These are phyloP conservation scores for Fusarium anthophilum DNA, from an alignment of 2,329 filamentous ascomycete genomes.

Conservation along the genomic window DNA sequence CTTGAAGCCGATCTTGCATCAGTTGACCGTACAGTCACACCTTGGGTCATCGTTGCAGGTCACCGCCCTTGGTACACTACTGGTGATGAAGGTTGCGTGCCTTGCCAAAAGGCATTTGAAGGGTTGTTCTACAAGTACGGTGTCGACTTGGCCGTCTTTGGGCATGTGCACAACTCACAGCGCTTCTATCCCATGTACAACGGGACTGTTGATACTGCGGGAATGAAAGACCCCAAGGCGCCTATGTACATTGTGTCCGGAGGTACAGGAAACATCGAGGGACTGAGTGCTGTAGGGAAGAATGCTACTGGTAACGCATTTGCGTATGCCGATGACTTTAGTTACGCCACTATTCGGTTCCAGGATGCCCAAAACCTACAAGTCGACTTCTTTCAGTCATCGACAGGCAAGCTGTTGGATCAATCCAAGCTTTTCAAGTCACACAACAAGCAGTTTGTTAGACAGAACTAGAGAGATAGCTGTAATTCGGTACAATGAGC, in stretches of 20 bases:
- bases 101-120: slow-evolving; percentile 25
- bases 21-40: slow-evolving; percentile 64
- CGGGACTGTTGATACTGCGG: slow-evolving; percentile 5
- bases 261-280: slow-evolving; percentile 20
- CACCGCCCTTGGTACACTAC: slow-evolving; percentile 61
- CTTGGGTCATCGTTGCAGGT: slow-evolving; percentile 52
- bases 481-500: accelerated
- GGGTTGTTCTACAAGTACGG: slow-evolving; percentile 18
- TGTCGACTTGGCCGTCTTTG: slow-evolving; percentile 15
- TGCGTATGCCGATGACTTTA: slow-evolving; percentile 24
- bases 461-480: background rate
- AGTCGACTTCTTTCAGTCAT: slow-evolving; percentile 9
- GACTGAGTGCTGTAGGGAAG: slow-evolving; percentile 1
- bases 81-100: slow-evolving; percentile 32
- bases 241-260: slow-evolving; percentile 25
- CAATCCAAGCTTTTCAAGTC: slow-evolving; percentile 16
- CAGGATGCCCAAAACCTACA: slow-evolving; percentile 5
- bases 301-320: slow-evolving; percentile 4
- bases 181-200: slow-evolving; percentile 14
- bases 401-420: slow-evolving; percentile 4
- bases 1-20: slow-evolving; percentile 51
- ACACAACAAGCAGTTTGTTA: slow-evolving; percentile 4
- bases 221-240: slow-evolving; percentile 11
- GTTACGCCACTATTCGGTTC: slow-evolving; percentile 19
- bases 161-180: slow-evolving; percentile 21